Conservation (phyloP, 768 basidiomycete genomes). For the Hygrophorus russula region DNA sequence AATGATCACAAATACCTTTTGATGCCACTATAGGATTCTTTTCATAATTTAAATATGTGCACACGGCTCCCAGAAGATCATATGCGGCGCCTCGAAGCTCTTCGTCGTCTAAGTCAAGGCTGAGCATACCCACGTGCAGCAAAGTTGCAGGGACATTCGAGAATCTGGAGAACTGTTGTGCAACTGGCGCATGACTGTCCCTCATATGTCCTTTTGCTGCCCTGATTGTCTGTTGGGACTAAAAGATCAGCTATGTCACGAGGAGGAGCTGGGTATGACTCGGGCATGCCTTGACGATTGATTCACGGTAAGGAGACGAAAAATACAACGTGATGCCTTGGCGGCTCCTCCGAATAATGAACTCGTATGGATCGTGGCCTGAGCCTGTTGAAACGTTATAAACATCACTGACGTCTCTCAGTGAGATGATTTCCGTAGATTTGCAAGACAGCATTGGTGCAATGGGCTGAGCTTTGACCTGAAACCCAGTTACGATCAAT, state of each 20-base stretch:
- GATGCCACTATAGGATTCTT: conserved; percentile 58
- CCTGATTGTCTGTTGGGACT: conserved; percentile 45
- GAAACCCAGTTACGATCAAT: conserved; percentile 1
- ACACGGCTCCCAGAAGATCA: conserved; percentile 68
- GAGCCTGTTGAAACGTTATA: conserved; percentile 62
- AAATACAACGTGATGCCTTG: conserved; percentile 70
- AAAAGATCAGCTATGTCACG: not conserved
- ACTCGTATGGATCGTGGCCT: conserved; percentile 59
- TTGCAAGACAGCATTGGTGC: conserved; percentile 60
- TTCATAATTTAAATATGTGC: conserved; percentile 68
- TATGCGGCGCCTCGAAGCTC: conserved; percentile 72
- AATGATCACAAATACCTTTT: conserved; percentile 36
- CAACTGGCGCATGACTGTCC: conserved; percentile 35
- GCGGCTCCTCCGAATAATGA: conserved; percentile 65
- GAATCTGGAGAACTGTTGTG: conserved; percentile 64
- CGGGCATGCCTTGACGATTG: conserved; percentile 65
- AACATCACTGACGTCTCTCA: conserved; percentile 78
- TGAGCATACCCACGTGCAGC: conserved; percentile 78
- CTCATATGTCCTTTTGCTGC: conserved; percentile 64
- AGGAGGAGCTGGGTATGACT: not conserved
- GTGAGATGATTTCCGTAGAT: conserved; percentile 71
- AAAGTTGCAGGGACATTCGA: conserved; percentile 80
- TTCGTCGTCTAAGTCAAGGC: conserved; percentile 62
- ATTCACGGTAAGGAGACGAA: conserved; percentile 57
- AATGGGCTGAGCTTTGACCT: conserved; percentile 65